These are phyloP conservation scores for Exophiala dermatitidis DNA, from an alignment of 2,329 filamentous ascomycete genomes.

Conservation along the genomic window DNA sequence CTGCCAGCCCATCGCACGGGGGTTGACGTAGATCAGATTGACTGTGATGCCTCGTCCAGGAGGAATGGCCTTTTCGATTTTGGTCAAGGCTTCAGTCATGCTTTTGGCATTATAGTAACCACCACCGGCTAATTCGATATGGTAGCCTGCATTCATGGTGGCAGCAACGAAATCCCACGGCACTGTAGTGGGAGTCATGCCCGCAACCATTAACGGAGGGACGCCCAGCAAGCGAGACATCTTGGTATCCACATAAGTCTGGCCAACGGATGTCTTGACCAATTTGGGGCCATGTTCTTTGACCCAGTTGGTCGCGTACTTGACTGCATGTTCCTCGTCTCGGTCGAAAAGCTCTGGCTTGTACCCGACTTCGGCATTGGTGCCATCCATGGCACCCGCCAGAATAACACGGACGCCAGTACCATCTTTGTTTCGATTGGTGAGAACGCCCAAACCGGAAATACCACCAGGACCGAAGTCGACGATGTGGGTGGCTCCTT, in stretches of 20 bases:
- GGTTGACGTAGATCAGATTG: constrained; percentile 88
- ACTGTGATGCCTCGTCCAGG: constrained; percentile 80
- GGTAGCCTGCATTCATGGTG: constrained; percentile 92
- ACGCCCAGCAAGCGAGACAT: constrained; percentile 82
- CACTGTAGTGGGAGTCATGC: constrained; percentile 87
- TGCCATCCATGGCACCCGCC: constrained; percentile 85
- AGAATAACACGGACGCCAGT: constrained; percentile 95
- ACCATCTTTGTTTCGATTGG: constrained; percentile 98
- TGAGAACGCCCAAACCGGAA: constrained; percentile 89
- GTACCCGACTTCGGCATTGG: constrained; percentile 85
- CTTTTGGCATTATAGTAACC: constrained; percentile 77
- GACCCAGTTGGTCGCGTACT: constrained; percentile 94
- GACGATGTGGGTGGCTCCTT: constrained; percentile 82
- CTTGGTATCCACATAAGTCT: constrained; percentile 93
- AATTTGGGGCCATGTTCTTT: constrained; percentile 92
- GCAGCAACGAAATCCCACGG: constrained; percentile 87
- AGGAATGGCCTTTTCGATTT: constrained; percentile 78
- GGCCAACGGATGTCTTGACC: constrained; percentile 78
- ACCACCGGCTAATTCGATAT: constrained; percentile 82
- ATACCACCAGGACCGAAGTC: constrained; percentile 97
- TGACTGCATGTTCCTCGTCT: constrained; percentile 88
- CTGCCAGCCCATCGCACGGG: constrained; percentile 85
- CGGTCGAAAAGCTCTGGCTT: constrained; percentile 97
- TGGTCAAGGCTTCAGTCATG: constrained; percentile 74
- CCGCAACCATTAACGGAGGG: constrained; percentile 81